Percentiles rank a stretch among this genome's conserved stretches.
These are phyloP conservation scores for Fusarium sp. DNA, from an alignment of 2,329 filamentous ascomycete species.

Conservation along the genomic window DNA sequence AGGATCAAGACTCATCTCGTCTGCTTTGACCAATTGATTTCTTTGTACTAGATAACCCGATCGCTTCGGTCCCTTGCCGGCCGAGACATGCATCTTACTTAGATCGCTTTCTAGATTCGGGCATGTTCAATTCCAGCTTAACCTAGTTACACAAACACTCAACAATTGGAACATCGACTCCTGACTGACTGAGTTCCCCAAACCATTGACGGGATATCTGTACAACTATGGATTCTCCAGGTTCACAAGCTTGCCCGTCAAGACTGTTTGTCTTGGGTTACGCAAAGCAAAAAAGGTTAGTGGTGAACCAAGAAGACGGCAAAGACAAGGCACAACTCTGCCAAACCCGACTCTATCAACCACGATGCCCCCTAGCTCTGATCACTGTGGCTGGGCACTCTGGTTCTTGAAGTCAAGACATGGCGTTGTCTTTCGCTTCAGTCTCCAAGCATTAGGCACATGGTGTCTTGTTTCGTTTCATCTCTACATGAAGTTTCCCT, in stretches of 20 bases:
- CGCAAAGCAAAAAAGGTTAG: conserved; percentile 7
- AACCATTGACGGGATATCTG: conserved; percentile 15
- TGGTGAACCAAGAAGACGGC: neutral
- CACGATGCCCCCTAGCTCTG: neutral
- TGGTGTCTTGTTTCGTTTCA: conserved; percentile 27
- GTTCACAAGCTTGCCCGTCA: conserved; percentile 16
- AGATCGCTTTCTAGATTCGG: conserved; percentile 21
- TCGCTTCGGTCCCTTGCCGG: conserved; percentile 42
- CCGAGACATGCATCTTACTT: conserved; percentile 44
- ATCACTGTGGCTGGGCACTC: neutral
- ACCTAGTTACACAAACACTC: conserved; percentile 19
- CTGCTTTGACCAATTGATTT: conserved; percentile 43
- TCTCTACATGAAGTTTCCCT: neutral
- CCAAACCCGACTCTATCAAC: conserved; percentile 1
- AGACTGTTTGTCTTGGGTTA: conserved; percentile 30
- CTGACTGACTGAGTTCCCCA: neutral
- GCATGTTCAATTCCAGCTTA: conserved; percentile 19
- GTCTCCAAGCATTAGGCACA: conserved; percentile 21
- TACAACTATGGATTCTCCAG: conserved; percentile 5
- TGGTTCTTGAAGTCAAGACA: conserved; percentile 36
- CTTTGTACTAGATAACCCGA: conserved; percentile 7
- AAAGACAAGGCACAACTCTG: conserved; percentile 7
- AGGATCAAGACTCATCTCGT: conserved; percentile 32
- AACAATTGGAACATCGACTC: conserved; percentile 23
- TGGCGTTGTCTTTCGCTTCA: conserved; percentile 40